Percentiles rank a stretch among this genome's conserved stretches.
These are phyloP conservation scores for Pseudonitzschia multiseries DNA, from an alignment of 108 stramenopile species.

Conservation along the genomic window DNA sequence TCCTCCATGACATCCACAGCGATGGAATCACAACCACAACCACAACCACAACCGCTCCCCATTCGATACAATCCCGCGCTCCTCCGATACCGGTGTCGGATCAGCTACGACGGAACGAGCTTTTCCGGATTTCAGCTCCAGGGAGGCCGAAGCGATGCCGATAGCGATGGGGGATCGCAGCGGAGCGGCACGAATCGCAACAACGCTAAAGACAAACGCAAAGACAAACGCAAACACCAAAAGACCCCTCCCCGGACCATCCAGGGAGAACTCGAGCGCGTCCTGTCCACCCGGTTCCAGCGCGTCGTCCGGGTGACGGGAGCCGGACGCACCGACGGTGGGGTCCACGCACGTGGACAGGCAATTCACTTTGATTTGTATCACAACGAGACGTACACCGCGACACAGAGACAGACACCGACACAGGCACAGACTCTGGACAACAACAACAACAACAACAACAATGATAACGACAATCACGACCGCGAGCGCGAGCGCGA, in stretches of 20 bases:
- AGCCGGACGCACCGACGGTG: slow-evolving; percentile 80
- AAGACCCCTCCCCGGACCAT: slow-evolving; percentile 24
- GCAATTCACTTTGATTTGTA: slow-evolving; percentile 84
- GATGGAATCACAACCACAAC: background rate
- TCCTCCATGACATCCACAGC: too few species aligned
- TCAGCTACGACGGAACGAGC: slow-evolving; percentile 61
- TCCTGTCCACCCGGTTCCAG: slow-evolving; percentile 52
- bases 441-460: slow-evolving; percentile 1
- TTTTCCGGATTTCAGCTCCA: slow-evolving; percentile 64
- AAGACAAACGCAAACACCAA: background rate
- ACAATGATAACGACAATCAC: slow-evolving; percentile 13
- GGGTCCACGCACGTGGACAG: slow-evolving; percentile 84
- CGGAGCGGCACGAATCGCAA: background rate
- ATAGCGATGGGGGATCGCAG: slow-evolving; percentile 8
- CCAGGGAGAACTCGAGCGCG: slow-evolving; percentile 71
- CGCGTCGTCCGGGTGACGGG: slow-evolving; percentile 67
- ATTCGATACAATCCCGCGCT: slow-evolving; percentile 2
- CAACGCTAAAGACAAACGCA: background rate
- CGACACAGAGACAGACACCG: too few species aligned
- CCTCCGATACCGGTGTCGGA: slow-evolving; percentile 55
- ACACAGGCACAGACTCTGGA: too few species aligned
- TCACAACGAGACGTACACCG: slow-evolving; percentile 25
- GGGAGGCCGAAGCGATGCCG: background rate
- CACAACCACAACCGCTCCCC: background rate
- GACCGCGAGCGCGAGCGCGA: background rate